Evolutionary conservation across 1,139 yeast species (phyloP).

Genomic region (Candida mesenterica): DNA sequence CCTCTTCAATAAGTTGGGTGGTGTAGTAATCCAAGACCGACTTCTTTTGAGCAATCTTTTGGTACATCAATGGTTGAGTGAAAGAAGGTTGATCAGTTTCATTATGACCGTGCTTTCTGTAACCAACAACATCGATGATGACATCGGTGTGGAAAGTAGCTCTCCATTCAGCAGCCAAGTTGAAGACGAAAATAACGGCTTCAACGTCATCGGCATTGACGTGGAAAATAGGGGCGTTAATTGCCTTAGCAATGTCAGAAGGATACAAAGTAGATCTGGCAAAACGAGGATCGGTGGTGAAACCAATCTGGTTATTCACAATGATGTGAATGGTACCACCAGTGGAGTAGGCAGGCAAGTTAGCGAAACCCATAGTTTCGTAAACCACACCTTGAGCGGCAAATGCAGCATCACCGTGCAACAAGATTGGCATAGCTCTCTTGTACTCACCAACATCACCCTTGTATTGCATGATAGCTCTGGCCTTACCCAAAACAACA

Average conservation of each 20-base stretch:
- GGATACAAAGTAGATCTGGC: conserved; percentile 98
- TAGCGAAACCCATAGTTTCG: conserved; percentile 94
- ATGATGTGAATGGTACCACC: conserved; percentile 98
- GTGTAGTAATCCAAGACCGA: conserved; percentile 85
- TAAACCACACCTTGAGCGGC: conserved; percentile 99
- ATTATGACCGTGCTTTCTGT: conserved; percentile 98
- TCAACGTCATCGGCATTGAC: conserved; percentile 98
- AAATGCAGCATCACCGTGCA: conserved; percentile 99
- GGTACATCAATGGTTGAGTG: conserved; percentile 98
- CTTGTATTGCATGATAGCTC: conserved; percentile 94
- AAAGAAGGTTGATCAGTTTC: conserved; percentile 99
- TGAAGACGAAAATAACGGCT: conserved; percentile 86
- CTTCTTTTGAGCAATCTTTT: conserved; percentile 83
- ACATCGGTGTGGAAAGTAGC: conserved; percentile 95
- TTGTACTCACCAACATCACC: conserved; percentile 76
- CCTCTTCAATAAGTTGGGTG: conserved; percentile 76
- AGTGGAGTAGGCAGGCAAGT: conserved; percentile 91
- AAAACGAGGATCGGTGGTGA: conserved; percentile 97
- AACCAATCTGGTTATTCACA: conserved; percentile 97
- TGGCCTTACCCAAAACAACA: conserved; percentile 95
- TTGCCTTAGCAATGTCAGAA: conserved; percentile 93
- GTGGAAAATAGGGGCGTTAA: conserved; percentile 98
- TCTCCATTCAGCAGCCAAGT: conserved; percentile 98
- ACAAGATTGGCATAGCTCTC: conserved; percentile 87
- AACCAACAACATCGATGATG: conserved; percentile 94